Evolutionary conservation across 306 rosid genomes (phyloP).

Genomic region (Gillenia trifoliata): DNA sequence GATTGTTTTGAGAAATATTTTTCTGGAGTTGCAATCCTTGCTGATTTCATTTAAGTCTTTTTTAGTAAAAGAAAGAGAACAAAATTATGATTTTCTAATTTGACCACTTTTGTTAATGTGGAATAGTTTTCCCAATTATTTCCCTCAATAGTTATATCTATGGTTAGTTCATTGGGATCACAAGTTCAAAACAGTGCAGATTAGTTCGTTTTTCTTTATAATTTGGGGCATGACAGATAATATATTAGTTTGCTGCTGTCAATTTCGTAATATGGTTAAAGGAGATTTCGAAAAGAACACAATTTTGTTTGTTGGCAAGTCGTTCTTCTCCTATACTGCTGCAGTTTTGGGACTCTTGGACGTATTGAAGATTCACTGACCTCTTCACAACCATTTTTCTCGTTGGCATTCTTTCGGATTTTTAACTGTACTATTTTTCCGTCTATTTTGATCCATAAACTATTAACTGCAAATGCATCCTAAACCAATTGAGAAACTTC

Average conservation of each 20-base stretch:
- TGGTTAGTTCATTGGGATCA: background rate
- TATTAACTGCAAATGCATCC: background rate
- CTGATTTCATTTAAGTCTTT: background rate
- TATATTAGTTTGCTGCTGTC: too few relatives aligned
- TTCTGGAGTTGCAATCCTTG: background rate
- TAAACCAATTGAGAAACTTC: background rate
- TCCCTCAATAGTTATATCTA: background rate
- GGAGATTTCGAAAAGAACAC: too few relatives aligned
- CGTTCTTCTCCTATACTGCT: background rate
- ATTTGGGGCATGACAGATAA: background rate
- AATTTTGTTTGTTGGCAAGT: too few relatives aligned
- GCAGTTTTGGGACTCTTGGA: background rate
- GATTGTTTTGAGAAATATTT: background rate
- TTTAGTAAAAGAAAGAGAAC: too few relatives aligned
- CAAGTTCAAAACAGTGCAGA: background rate
- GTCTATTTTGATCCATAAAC: background rate
- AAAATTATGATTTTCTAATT: background rate
- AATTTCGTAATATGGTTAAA: too few relatives aligned
- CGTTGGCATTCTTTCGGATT: background rate
- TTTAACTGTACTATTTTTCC: background rate
- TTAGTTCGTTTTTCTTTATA: background rate
- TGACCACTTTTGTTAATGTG: background rate
- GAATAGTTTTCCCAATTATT: background rate
- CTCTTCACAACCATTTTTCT: background rate
- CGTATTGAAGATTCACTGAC: background rate